Percentiles rank a stretch among this genome's conserved stretches.
These are phyloP conservation scores for Nothomitra cinnamomea DNA, from an alignment of 2,329 filamentous ascomycete genomes.

Conservation along the genomic window DNA sequence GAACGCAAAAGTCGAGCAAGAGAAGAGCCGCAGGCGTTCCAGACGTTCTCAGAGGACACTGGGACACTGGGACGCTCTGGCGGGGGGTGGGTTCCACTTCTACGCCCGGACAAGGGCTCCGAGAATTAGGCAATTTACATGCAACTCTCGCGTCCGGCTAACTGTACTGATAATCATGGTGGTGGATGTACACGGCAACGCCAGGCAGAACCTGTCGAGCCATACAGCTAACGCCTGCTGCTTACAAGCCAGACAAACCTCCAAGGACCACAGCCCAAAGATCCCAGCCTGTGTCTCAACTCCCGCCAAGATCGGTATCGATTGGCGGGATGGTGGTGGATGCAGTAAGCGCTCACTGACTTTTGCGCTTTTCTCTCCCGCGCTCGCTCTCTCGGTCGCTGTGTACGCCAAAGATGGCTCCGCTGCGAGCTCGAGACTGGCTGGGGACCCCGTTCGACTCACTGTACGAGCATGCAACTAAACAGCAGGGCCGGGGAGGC, in stretches of 20 bases:
- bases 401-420: neutral
- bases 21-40: neutral
- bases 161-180: too few relatives aligned
- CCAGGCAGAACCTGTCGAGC: too few relatives aligned
- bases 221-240: too few relatives aligned
- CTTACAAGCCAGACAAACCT: neutral
- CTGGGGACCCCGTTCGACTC: neutral
- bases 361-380: neutral
- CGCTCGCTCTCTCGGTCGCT: neutral
- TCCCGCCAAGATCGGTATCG: neutral
- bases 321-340: neutral
- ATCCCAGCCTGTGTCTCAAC: neutral
- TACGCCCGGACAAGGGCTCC: slow-evolving; percentile 3
- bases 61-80: too few relatives aligned
- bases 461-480: slow-evolving; percentile 4
- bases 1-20: neutral
- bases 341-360: slow-evolving; percentile 1
- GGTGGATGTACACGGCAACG: too few relatives aligned
- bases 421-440: neutral
- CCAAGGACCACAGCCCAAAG: neutral
- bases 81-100: neutral
- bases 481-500: neutral
- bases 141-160: neutral
- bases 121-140: neutral
- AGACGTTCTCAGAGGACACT: too few relatives aligned